A percentile compares a stretch with the other conserved stretches of the same genome.
These are phyloP conservation scores for Sanghuangporus weigelae DNA, from an alignment of 1,284 basidiomycete species.

Conservation along the genomic window DNA sequence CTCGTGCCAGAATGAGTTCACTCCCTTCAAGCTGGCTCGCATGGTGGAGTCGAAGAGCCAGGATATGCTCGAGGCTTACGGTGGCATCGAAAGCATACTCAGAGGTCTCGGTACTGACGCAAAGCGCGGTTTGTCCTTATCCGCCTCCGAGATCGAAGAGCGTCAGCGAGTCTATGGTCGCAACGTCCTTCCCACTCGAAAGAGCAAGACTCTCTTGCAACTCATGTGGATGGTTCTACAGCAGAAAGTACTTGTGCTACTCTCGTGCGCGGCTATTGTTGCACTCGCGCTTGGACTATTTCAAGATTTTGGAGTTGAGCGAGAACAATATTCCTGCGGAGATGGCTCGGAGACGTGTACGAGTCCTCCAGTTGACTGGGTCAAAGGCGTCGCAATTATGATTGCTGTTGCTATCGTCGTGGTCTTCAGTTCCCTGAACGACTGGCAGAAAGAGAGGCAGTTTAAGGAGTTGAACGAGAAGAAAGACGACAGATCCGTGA, in stretches of 20 bases:
- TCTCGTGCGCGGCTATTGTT: slow-evolving; percentile 87
- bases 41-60: slow-evolving; percentile 90
- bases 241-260: slow-evolving; percentile 90
- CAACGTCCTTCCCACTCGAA: slow-evolving; percentile 77
- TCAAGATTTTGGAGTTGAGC: slow-evolving; percentile 78
- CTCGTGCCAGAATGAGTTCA: slow-evolving; percentile 46
- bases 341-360: slow-evolving; percentile 28
- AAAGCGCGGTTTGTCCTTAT: slow-evolving; percentile 46
- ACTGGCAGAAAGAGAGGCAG: slow-evolving; percentile 98
- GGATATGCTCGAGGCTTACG: slow-evolving; percentile 64
- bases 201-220: slow-evolving; percentile 73
- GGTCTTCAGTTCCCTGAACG: slow-evolving; percentile 83
- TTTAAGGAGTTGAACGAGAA: slow-evolving; percentile 64
- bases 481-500: slow-evolving; percentile 82
- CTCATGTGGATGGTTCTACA: slow-evolving; percentile 95
- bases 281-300: slow-evolving; percentile 47
- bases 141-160: slow-evolving; percentile 40
- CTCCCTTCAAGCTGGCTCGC: slow-evolving; percentile 74
- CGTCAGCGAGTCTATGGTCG: slow-evolving; percentile 75
- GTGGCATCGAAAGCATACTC: slow-evolving; percentile 72
- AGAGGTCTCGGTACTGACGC: slow-evolving; percentile 70
- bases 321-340: slow-evolving; percentile 39
- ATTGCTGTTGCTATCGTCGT: slow-evolving; percentile 85
- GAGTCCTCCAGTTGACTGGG: slow-evolving; percentile 84
- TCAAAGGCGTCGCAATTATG: slow-evolving; percentile 82